phyloP scores from a whole-genome alignment of 768 basidiomycete genomes.

The Trametes cingulata region DNA sequence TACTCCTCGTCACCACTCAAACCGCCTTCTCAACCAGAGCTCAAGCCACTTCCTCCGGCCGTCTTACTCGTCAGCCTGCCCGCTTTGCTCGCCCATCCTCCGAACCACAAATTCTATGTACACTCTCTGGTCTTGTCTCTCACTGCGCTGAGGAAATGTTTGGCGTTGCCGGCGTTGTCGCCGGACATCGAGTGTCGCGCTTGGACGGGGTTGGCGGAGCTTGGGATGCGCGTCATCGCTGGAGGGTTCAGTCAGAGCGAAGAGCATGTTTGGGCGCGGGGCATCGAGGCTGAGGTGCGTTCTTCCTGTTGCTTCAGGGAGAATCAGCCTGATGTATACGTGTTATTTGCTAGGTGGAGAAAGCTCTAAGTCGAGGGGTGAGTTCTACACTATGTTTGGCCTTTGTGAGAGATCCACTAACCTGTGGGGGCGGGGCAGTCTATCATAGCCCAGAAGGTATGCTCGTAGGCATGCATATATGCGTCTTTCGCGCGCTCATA shows the following conservation, averaged over 20 bases:
- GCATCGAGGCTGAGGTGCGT: conserved; percentile 55
- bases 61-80: conserved; percentile 65
- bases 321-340: not conserved
- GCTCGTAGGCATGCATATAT: conserved; percentile 17
- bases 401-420: not conserved
- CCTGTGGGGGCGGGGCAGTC: no score
- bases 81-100: conserved; percentile 60
- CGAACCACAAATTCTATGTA: conserved; percentile 56
- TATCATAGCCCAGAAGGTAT: conserved; percentile 59
- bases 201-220: conserved; percentile 68
- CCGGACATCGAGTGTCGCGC: conserved; percentile 67
- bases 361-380: conserved; percentile 69
- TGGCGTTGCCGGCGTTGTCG: conserved; percentile 50
- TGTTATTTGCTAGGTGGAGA: conserved; percentile 48
- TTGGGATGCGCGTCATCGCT: conserved; percentile 58
- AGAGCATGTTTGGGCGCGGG: conserved; percentile 47
- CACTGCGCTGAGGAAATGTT: conserved; percentile 56
- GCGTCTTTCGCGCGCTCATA: not conserved
- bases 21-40: not conserved
- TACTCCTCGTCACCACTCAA: not conserved
- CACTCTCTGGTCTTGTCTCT: conserved; percentile 58
- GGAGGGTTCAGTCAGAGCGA: conserved; percentile 43
- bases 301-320: not conserved
- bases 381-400: conserved; percentile 31
- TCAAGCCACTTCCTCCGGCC: conserved; percentile 42